phyloP scores from a whole-genome alignment of 345 rosid species.

The Citrus australasica region DNA sequence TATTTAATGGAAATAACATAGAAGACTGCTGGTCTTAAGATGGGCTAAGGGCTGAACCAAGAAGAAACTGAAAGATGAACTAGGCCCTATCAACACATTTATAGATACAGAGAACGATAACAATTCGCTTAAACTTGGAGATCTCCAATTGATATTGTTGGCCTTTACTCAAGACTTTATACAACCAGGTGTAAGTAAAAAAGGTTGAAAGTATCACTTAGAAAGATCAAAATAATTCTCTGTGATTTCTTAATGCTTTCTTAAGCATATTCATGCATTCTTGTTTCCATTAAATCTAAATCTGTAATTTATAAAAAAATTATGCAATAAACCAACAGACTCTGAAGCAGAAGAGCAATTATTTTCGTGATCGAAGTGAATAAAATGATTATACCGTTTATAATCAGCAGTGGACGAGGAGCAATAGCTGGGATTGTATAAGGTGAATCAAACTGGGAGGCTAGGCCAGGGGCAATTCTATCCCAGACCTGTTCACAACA shows the following conservation, averaged over 20 bases:
- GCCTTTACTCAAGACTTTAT: background rate
- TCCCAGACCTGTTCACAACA: slow-evolving; percentile 67
- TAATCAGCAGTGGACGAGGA: slow-evolving; percentile 66
- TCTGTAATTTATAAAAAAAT: background rate
- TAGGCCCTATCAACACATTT: background rate
- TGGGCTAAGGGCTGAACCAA: background rate
- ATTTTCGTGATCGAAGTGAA: background rate
- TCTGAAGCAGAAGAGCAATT: background rate
- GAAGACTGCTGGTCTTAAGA: background rate
- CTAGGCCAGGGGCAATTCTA: slow-evolving; percentile 87
- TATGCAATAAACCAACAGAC: background rate
- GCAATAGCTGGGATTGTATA: slow-evolving; percentile 64
- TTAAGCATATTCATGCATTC: background rate
- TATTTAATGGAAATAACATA: background rate
- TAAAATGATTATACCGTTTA: slow-evolving; percentile 50
- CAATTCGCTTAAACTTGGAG: background rate
- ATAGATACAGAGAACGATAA: background rate
- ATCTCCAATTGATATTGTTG: background rate
- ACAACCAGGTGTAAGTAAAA: background rate
- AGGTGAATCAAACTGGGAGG: slow-evolving; percentile 69
- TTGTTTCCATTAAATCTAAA: background rate
- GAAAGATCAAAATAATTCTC: background rate
- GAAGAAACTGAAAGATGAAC: background rate
- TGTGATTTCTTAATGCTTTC: background rate
- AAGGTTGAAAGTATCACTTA: background rate